Evolutionary conservation across 257 asterid genomes (phyloP), one percentile per base, ranked within the genome.

Genomic region (Fraxinus pennsylvanica): DNA sequence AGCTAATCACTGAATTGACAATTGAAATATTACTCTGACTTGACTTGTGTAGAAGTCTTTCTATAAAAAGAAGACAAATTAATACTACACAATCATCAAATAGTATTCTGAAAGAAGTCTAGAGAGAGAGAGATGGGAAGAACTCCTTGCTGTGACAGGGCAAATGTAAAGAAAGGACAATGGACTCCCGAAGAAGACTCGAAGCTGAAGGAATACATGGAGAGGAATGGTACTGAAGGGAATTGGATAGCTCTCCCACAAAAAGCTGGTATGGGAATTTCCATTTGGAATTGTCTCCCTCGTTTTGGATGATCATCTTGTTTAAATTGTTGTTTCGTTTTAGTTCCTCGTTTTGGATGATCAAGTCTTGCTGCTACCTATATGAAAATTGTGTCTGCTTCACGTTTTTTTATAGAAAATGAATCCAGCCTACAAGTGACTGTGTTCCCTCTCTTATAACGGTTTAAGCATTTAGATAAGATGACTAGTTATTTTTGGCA

Each of bases 161-260:
- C 72, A 3, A 81, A 70, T 76, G 84, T 81, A 39, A 81, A 76
- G 68, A 81, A 61, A 76, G 84, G 84, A 1, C 84, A 77, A 71
- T 81, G 84, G 84, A 76, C 84, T 39, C 84, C 84, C 15, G 84
- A 81, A 81, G 84, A 81, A 76, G 84, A 81, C 43, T 74, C 74
- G 22, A 81, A 81, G 65, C 84, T 81, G 27, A 81, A 81, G 57
- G 84, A 81, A 43, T 81, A 59, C 74, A 81, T 81, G 27, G 75
- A 81, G 6, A 81, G 71, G 43, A n/a, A 76, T 61, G 84, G 84
- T 9, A 71, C 81, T 71, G 74, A 77, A 71, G 81, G 84, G 3
- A 81, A 76, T 45, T 81, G 84, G 84, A 81, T 71, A 32, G 70
- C 81, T 61, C 81, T 81, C 50, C 84, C 81, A 71, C 81, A 71